Evolutionary conservation across 1,284 basidiomycete genomes (phyloP).

Genomic region (Takashimella tepidaria): DNA sequence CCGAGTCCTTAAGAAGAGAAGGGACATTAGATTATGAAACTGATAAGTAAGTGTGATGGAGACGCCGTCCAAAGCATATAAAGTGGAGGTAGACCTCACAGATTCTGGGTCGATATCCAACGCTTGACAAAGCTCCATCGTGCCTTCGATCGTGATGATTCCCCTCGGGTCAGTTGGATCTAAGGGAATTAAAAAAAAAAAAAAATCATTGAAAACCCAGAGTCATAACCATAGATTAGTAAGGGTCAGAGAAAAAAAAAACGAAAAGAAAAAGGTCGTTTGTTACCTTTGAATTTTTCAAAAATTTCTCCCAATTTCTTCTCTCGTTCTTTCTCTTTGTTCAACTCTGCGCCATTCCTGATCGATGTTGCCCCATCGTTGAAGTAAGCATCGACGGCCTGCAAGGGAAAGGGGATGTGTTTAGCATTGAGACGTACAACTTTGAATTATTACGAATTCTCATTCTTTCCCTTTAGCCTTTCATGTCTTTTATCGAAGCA

Average conservation of each 20-base stretch:
- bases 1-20: conserved; percentile 44
- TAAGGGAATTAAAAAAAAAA: too few species aligned
- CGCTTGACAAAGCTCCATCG: conserved; percentile 43
- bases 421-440: too few species aligned
- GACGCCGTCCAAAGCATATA: too few species aligned
- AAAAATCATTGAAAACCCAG: too few species aligned
- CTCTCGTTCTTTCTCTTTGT: conserved; percentile 24
- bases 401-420: too few species aligned
- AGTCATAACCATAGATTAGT: too few species aligned
- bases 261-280: too few species aligned
- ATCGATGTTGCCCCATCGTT: conserved; percentile 29
- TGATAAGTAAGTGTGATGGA: conserved; percentile 4
- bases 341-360: neutral
- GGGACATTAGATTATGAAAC: neutral
- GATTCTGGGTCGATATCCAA: conserved; percentile 45
- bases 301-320: conserved; percentile 47
- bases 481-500: too few species aligned
- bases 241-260: too few species aligned
- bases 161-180: conserved; percentile 36
- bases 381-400: conserved; percentile 44
- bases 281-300: conserved; percentile 47
- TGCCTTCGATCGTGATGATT: conserved; percentile 48
- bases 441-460: too few species aligned
- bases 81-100: conserved; percentile 25
- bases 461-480: too few species aligned